phyloP scores from a whole-genome alignment of 257 asterid species.

The Plantago elongata region DNA sequence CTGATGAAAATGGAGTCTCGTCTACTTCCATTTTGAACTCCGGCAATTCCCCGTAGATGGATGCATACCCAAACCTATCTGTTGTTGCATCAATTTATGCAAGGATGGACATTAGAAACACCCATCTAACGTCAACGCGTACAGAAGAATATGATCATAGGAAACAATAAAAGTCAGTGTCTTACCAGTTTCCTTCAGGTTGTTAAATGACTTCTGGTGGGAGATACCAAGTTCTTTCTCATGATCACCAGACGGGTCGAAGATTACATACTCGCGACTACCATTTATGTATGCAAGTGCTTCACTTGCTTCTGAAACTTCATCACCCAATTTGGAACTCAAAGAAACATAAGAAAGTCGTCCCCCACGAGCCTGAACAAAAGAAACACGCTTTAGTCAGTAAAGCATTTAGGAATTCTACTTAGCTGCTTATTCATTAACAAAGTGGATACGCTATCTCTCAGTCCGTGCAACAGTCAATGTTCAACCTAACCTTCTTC shows the following conservation, averaged over 20 bases:
- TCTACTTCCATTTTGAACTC: constrained; percentile 42
- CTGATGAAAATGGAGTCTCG: constrained; percentile 25
- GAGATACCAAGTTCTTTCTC: constrained; percentile 27
- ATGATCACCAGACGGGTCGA: constrained; percentile 43
- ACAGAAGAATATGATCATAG: background rate
- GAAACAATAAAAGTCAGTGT: background rate
- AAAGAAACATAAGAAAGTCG: constrained; percentile 49
- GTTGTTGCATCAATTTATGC: constrained; percentile 11
- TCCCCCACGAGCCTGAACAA: constrained; percentile 74
- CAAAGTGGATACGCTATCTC: background rate
- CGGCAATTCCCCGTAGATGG: constrained; percentile 73
- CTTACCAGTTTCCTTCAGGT: constrained; percentile 59
- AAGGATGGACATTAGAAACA: too few relatives aligned
- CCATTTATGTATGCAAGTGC: constrained; percentile 57
- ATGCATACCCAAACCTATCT: constrained; percentile 60
- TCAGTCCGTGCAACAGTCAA: too few relatives aligned
- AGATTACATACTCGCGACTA: constrained; percentile 62
- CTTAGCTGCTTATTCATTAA: background rate
- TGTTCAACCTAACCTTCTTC: too few relatives aligned
- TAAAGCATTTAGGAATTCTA: too few relatives aligned
- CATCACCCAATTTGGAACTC: constrained; percentile 32
- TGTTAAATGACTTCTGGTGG: constrained; percentile 26
- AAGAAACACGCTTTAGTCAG: constrained; percentile 1
- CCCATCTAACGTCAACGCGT: background rate
- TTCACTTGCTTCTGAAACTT: constrained; percentile 32